Base-by-base conservation (phyloP, 2,329 filamentous ascomycete genomes). In the Monosporascus ibericus region DNA sequence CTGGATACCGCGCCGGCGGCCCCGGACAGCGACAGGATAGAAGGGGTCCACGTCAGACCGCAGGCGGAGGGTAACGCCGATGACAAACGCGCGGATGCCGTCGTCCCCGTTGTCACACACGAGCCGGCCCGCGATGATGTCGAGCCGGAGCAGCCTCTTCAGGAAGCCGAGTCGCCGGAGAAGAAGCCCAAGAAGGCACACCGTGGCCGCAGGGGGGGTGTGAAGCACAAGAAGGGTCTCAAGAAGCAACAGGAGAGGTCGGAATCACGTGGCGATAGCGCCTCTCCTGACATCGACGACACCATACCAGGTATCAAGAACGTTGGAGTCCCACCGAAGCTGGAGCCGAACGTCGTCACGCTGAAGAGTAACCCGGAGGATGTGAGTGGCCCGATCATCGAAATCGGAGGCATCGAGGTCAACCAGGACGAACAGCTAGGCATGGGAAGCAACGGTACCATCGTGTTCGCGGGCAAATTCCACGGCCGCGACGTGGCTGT, bases 381-480 rank as follows among this genome's bases (percentile, higher is more conserved):
- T 48, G 76, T 86, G 6, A 81, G 79, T 2, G 80, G 79, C 0
- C 76, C 81, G 4, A 77, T 81, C 48, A 75, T 85, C 59, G 79
- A 76, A 50, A 83, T 87, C 66, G 82, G 81, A 30, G 82, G 79
- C 52, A 78, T 87, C 2, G 80, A 85, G 60, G 83, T 87, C 49
- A 78, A 86, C 57, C 79, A 80, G 44, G 79, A 85, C 46, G 75
- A 80, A 60, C 80, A 85, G 57, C 75, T 87, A 30, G 84, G 84
- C 22, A 86, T 90, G 54, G 94, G 94, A 51, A 97, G 92, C 68
- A 95, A 96, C 65, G 94, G 94, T n/a, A 99, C 94, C 0, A 85
- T 95, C 50, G 94, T 99, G 0, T 97, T 94, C 68, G 87, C 90
- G 48, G 94, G 94, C n/a, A 89, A 86, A 50, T 97, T 95, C 67